phyloP scores from a whole-genome alignment of 768 basidiomycete species.

The Termitomyces sp. region DNA sequence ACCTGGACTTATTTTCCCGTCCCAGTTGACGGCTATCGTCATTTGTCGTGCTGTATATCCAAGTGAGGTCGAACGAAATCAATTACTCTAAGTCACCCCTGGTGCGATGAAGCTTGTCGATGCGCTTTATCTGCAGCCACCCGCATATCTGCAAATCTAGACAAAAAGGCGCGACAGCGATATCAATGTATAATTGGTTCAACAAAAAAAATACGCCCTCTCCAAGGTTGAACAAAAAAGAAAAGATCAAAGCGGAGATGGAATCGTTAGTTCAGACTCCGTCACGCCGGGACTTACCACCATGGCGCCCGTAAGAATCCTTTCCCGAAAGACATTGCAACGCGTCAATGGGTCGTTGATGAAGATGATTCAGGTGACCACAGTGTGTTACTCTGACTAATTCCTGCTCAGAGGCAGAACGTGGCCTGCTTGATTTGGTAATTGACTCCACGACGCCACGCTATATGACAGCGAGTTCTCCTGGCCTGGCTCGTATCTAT shows the following conservation, averaged over 20 bases:
- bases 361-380: neutral
- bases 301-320: neutral
- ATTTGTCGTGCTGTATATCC: neutral
- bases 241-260: neutral
- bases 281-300: no score
- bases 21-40: neutral
- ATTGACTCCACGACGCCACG: neutral
- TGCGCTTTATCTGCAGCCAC: neutral
- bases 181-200: neutral
- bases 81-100: neutral
- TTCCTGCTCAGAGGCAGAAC: neutral
- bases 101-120: neutral
- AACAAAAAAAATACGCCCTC: no score
- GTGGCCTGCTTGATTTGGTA: neutral
- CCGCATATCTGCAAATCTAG: neutral
- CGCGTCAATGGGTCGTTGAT: neutral
- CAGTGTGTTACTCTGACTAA: neutral
- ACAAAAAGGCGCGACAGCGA: neutral
- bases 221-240: no score
- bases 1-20: neutral
- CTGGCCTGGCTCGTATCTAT: neutral
- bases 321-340: neutral
- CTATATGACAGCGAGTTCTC: neutral
- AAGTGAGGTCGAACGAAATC: neutral
- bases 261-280: neutral